phyloP scores from a whole-genome alignment of 2,329 filamentous ascomycete species.

The Penicillium sp. region DNA sequence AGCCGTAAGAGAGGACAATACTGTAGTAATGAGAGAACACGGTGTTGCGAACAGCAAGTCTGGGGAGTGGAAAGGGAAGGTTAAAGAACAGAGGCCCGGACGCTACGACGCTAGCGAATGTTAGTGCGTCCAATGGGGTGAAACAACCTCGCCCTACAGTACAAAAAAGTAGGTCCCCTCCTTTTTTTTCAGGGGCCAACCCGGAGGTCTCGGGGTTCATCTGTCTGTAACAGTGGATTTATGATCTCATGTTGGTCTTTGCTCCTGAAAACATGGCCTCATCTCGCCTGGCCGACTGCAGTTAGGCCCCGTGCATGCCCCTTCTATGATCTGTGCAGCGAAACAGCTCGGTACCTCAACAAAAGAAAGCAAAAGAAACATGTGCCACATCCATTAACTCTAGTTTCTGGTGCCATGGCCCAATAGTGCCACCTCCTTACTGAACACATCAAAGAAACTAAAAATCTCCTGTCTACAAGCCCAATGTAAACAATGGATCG shows the following conservation, averaged over 20 bases:
- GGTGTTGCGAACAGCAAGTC: constrained; percentile 21
- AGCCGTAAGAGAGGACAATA: constrained; percentile 3
- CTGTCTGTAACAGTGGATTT: constrained; percentile 11
- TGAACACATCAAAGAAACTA: constrained; percentile 1
- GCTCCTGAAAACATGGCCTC: constrained; percentile 6
- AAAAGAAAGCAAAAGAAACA: not conserved
- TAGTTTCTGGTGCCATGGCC: not conserved
- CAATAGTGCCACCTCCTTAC: constrained; percentile 13
- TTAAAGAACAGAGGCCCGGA: constrained; percentile 25
- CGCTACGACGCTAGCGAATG: constrained; percentile 27
- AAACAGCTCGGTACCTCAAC: not conserved
- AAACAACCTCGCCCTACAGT: constrained; percentile 18
- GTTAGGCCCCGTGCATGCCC: not conserved
- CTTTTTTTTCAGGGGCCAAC: constrained; percentile 15
- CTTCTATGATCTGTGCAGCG: not conserved
- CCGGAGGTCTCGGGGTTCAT: constrained; percentile 7
- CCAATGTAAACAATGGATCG: constrained; percentile 13
- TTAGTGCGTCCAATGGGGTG: constrained; percentile 28
- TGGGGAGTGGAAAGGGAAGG: constrained; percentile 17
- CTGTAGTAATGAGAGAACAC: constrained; percentile 18
- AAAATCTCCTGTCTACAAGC: no score
- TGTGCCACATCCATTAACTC: not conserved
- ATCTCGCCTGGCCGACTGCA: constrained; percentile 7
- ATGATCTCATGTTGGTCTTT: constrained; percentile 8
- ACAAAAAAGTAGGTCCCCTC: constrained; percentile 1